Conservation (phyloP, 345 rosid species). For the Garcia nutans region DNA sequence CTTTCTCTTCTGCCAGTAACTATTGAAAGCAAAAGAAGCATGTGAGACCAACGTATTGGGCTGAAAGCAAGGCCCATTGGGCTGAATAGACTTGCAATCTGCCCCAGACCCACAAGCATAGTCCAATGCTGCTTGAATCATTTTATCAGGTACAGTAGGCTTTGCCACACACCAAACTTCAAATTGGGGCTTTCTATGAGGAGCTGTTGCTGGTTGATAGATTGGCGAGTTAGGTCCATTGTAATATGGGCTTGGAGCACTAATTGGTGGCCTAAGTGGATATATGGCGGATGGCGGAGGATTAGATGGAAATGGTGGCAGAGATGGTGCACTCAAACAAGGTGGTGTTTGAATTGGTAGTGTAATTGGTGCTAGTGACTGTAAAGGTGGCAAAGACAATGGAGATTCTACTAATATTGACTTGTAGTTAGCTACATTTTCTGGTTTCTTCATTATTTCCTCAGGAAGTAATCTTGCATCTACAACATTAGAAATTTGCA, state of each 20-base stretch:
- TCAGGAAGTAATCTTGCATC: conserved; percentile 28
- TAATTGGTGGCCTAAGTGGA: conserved; percentile 18
- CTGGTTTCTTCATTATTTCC: background rate
- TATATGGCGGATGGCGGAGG: conserved; percentile 17
- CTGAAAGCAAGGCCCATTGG: conserved; percentile 35
- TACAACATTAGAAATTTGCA: conserved; percentile 1
- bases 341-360: conserved; percentile 12
- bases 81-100: conserved; percentile 41
- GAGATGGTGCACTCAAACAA: conserved; percentile 18
- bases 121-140: conserved; percentile 43
- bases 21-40: conserved; percentile 52
- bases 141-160: conserved; percentile 36
- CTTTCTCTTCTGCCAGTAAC: conserved; percentile 45
- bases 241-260: conserved; percentile 9
- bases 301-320: conserved; percentile 2
- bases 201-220: conserved; percentile 20
- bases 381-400: conserved; percentile 27
- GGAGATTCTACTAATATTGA: conserved; percentile 15
- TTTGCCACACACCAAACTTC: conserved; percentile 49
- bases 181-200: conserved; percentile 14
- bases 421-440: background rate
- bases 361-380: conserved; percentile 28
- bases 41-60: conserved; percentile 44
- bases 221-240: background rate
- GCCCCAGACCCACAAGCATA: conserved; percentile 55